phyloP scores from a whole-genome alignment of 345 rosid species.

The Populus deltoides region DNA sequence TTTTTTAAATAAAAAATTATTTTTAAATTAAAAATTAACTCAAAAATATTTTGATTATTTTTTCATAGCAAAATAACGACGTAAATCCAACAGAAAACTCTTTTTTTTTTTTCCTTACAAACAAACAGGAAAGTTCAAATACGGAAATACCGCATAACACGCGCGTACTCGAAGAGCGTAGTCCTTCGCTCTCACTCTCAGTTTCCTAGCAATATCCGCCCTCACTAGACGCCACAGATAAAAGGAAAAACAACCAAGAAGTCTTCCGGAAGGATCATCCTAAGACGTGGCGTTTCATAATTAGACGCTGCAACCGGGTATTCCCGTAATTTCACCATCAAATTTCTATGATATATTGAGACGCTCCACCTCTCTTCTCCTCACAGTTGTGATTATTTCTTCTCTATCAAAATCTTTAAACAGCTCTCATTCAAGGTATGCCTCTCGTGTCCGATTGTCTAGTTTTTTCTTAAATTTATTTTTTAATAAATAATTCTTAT shows the following conservation, averaged over 20 bases:
- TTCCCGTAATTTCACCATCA: background rate
- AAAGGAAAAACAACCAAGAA: background rate
- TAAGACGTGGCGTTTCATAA: background rate
- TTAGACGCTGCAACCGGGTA: background rate
- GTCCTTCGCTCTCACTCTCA: background rate
- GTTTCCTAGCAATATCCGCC: background rate
- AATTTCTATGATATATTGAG: background rate
- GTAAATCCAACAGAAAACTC: too few relatives aligned
- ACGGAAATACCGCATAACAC: background rate
- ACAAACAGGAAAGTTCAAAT: too few relatives aligned
- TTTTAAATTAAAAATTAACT: too few relatives aligned
- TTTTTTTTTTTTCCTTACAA: too few relatives aligned
- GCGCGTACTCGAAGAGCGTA: background rate
- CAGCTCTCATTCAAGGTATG: background rate
- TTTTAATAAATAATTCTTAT: background rate
- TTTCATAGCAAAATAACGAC: too few relatives aligned
- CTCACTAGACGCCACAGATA: background rate
- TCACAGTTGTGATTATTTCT: too few relatives aligned
- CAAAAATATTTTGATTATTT: too few relatives aligned
- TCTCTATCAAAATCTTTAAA: background rate
- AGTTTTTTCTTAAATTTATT: background rate
- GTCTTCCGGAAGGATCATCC: background rate
- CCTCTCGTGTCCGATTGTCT: background rate
- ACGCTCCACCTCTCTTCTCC: background rate
- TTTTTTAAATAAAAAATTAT: too few relatives aligned